phyloP scores from a whole-genome alignment of 2,329 filamentous ascomycete species.

The Cytospora chrysosperma region DNA sequence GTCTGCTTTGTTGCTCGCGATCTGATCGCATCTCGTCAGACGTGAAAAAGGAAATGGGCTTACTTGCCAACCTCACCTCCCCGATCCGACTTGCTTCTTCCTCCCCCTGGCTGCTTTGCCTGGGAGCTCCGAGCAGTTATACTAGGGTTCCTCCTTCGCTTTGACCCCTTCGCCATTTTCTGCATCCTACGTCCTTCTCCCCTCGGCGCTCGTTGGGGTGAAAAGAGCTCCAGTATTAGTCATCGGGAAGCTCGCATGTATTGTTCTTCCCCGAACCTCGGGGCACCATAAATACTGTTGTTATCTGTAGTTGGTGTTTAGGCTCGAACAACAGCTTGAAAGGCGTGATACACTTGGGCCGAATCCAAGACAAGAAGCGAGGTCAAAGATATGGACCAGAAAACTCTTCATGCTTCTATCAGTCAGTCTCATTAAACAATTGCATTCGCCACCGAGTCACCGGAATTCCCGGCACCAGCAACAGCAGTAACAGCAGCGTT shows the following conservation, averaged over 20 bases:
- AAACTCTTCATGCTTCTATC: conserved; percentile 5
- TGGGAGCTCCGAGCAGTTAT: conserved; percentile 1
- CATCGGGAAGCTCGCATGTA: neutral
- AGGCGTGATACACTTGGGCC: neutral
- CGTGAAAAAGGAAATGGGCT: conserved; percentile 11
- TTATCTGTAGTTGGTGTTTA: neutral
- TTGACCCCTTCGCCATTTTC: conserved; percentile 5
- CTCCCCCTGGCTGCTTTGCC: neutral
- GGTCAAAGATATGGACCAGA: conserved; percentile 2
- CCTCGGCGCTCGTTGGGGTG: neutral
- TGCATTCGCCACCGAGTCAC: conserved; percentile 19
- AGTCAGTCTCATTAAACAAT: conserved; percentile 22
- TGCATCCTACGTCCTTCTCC: neutral
- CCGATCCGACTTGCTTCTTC: conserved; percentile 6
- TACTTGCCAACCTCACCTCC: conserved; percentile 6
- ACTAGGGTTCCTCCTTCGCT: conserved; percentile 2
- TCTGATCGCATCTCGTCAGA: conserved; percentile 6
- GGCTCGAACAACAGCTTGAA: neutral
- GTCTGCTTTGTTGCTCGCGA: neutral
- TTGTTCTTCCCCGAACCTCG: neutral
- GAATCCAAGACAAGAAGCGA: conserved; percentile 7
- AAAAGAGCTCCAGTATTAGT: neutral
- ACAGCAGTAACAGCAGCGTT: neutral
- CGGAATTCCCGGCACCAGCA: conserved; percentile 13
- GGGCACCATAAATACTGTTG: neutral